Base-by-base conservation (phyloP, 176 grass and related monocot species). In the Oryza rufipogon region DNA sequence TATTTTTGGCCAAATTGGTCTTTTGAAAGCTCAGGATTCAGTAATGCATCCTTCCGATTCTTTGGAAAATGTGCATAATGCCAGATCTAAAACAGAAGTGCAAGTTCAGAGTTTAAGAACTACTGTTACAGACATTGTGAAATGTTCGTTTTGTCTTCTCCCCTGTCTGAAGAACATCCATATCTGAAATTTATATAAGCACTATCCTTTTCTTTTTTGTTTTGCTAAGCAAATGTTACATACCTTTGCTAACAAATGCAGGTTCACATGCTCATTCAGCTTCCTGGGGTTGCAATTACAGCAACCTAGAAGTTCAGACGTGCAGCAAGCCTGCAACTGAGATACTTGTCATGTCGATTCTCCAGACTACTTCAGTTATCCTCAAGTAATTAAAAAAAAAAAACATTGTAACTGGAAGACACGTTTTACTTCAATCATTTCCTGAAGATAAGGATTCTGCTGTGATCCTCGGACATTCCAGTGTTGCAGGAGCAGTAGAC, bases 391-490 rank as follows among this genome's bases (percentile, higher is more conserved):
- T 8, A 41, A 9, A 44, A 41, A 44, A n/a, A 16, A 66, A 44
- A 28, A 28, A 28, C 28, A 68, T 33, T 34, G 16, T 32, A 44
- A 17, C 15, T 32, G 51, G 36, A 63, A 87, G 32, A 22, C 10
- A 32, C 10, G 22, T 66, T 30, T 41, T 41, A 66, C 23, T 46
- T 66, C 58, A 60, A 80, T 79, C 60, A 74, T 88, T 80, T 45
- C 13, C 26, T 47, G 47, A 41, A 41, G 36, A 88, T 33, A 54
- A 11, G 9, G 45, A 79, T 79, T 73, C 2, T n/a, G 22, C 23
- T 42, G 60, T 88, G 44, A 88, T 56, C 11, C 54, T 8, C 44
- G 9, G 15, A 38, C 26, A 34, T 79, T 77, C 75, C 17, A n/a
- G 23, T 30, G 46, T 39, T 67, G 52, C 5, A 38, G 60, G 74